phyloP scores from a whole-genome alignment of 129 eudicot genomes.

The Daucus carota region DNA sequence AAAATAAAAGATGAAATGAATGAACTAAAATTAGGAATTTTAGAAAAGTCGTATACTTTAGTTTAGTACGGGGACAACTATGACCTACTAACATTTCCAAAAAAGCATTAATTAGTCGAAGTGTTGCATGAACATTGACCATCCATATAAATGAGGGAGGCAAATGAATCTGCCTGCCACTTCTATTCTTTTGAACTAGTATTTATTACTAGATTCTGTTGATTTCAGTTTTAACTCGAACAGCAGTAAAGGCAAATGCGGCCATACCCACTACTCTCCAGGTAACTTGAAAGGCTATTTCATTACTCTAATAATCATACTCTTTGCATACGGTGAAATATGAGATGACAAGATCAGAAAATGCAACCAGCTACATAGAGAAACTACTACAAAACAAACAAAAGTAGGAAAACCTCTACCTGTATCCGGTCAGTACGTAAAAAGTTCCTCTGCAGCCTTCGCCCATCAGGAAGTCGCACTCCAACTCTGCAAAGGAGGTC shows the following conservation, averaged over 20 bases:
- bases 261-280: neutral
- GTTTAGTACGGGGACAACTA: too few species aligned
- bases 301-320: neutral
- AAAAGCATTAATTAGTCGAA: neutral
- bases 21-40: neutral
- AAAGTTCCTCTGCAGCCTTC: constrained; percentile 85
- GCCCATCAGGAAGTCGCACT: constrained; percentile 90
- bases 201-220: neutral
- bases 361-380: neutral
- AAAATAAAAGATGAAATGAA: neutral
- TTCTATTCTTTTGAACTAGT: neutral
- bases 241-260: neutral
- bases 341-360: neutral
- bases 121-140: neutral
- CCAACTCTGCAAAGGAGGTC: constrained; percentile 78
- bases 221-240: neutral
- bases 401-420: constrained; percentile 24
- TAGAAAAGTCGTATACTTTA: too few species aligned
- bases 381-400: neutral
- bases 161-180: neutral
- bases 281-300: neutral
- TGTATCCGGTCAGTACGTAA: constrained; percentile 66
- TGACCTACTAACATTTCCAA: too few species aligned
- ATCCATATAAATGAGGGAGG: neutral
- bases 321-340: neutral